Evolutionary conservation across 1,284 basidiomycete genomes (phyloP), one percentile per base, ranked within the genome.

Genomic region (Pyrrhoderma lamaoense): DNA sequence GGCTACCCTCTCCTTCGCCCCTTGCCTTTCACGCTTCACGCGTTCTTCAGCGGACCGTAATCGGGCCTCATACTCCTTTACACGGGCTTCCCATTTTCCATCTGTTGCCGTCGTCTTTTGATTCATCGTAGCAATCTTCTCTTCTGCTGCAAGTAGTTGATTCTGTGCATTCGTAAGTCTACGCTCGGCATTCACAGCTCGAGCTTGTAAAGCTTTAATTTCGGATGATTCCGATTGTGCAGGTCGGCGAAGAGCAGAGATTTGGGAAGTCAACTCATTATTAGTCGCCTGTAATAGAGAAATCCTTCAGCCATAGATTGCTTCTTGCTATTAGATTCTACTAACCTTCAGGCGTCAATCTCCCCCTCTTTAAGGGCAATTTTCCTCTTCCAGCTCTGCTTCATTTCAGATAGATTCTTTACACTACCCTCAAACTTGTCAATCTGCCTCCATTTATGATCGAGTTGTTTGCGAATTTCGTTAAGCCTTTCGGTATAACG

Each of bases 21-120:
- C 95, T 62, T 97, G 93, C 57, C 90, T 76, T 71, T 97, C 95
- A 42, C 93, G 76, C 76, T 98, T 99, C 59, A 94, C 82, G 65
- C 86, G 87, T 74, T 99, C 95, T 62, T 95, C 93, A 0, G 92
- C 90, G 0, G 83, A 80, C 64, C 84, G 85, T 59, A 93, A 66
- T 14, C 92, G 72, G 19, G 79, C 65, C 68, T 99, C 93, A 60
- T 93, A 93, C 69, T 97, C 93, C 65, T 85, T 87, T 45, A 96
- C 88, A 13, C 93, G 75, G 0, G 83, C 91, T 62, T 94, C 94
- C 93, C 92, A 97, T 68, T 91, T 96, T 56, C 66, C 72, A 62
- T 93, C 92, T 0, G 88, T 85, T 0, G 69, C 71, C 0, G 74
- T 70, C 27, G 76, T 84, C 70, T 82, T 86, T 66, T 81, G 75